Percentiles rank a stretch among this genome's conserved stretches.
phyloP scores from a whole-genome alignment of 2,329 filamentous ascomycete species.

The Salinomyces thailandicus region DNA sequence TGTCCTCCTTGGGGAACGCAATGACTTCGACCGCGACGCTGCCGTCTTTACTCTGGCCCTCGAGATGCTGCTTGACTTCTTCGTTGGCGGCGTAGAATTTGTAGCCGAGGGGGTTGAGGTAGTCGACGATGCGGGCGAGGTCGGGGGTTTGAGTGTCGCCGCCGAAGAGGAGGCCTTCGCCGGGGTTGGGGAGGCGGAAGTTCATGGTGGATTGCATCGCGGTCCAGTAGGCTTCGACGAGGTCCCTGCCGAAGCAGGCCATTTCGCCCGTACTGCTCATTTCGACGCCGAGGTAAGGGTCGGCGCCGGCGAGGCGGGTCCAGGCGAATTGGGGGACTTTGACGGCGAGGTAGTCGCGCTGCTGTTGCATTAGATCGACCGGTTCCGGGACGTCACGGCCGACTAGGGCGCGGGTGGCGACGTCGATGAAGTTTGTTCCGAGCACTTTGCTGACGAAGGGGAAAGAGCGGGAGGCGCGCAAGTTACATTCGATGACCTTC shows the following conservation, averaged over 20 bases:
- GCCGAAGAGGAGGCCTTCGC: constrained; percentile 89
- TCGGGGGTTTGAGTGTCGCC: constrained; percentile 64
- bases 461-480: constrained; percentile 94
- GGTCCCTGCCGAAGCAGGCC: constrained; percentile 93
- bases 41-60: constrained; percentile 54
- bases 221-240: constrained; percentile 95
- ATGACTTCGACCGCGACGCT: constrained; percentile 73
- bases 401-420: constrained; percentile 84
- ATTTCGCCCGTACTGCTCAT: constrained; percentile 97
- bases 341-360: constrained; percentile 87
- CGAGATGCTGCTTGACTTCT: constrained; percentile 73
- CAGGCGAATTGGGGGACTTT: constrained; percentile 99
- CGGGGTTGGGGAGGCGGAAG: constrained; percentile 90
- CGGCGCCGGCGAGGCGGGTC: constrained; percentile 93
- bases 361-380: constrained; percentile 74
- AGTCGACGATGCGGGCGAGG: constrained; percentile 73
- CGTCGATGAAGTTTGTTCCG: constrained; percentile 91
- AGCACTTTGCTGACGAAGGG: constrained; percentile 97
- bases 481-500: constrained; percentile 97
- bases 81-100: constrained; percentile 81
- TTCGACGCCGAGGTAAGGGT: constrained; percentile 95
- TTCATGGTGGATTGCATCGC: constrained; percentile 97
- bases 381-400: constrained; percentile 76
- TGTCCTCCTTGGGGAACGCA: constrained; percentile 93
- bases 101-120: constrained; percentile 80